phyloP scores from a whole-genome alignment of 352 stramenopile species.

The Phytophthora cactorum region DNA sequence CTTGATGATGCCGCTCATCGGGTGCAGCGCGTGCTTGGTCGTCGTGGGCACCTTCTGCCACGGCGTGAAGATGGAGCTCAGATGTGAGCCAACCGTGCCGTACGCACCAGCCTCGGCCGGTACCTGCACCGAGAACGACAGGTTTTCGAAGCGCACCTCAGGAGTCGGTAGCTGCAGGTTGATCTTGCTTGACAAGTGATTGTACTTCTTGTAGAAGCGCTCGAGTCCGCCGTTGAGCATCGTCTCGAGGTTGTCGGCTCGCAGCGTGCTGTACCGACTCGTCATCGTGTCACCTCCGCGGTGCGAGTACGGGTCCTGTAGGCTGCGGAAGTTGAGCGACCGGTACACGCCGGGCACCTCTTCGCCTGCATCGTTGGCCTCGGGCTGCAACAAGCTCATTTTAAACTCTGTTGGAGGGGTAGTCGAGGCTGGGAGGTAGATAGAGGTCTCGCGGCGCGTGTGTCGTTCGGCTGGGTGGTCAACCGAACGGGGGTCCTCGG shows the following conservation, averaged over 20 bases:
- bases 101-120: no score
- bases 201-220: constrained; percentile 86
- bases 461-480: neutral
- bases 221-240: constrained; percentile 75
- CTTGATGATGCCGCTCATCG: constrained; percentile 89
- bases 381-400: constrained; percentile 35
- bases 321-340: constrained; percentile 68
- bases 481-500: neutral
- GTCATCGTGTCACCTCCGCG: constrained; percentile 26
- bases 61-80: constrained; percentile 55
- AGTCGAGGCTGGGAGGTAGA: neutral
- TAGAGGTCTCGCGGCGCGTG: neutral
- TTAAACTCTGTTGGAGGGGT: neutral
- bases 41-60: constrained; percentile 53
- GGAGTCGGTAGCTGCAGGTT: constrained; percentile 45
- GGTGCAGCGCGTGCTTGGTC: constrained; percentile 61
- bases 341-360: constrained; percentile 69
- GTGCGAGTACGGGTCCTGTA: constrained; percentile 79
- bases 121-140: constrained; percentile 73
- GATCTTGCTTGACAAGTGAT: constrained; percentile 72
- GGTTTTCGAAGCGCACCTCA: constrained; percentile 81
- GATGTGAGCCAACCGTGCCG: no score
- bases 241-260: constrained; percentile 68
- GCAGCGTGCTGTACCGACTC: constrained; percentile 50
- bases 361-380: constrained; percentile 36